Percentiles rank a stretch among this genome's conserved stretches.
These are phyloP conservation scores for Nannochloropsis granulata DNA, from an alignment of 108 stramenopile genomes.

Conservation along the genomic window DNA sequence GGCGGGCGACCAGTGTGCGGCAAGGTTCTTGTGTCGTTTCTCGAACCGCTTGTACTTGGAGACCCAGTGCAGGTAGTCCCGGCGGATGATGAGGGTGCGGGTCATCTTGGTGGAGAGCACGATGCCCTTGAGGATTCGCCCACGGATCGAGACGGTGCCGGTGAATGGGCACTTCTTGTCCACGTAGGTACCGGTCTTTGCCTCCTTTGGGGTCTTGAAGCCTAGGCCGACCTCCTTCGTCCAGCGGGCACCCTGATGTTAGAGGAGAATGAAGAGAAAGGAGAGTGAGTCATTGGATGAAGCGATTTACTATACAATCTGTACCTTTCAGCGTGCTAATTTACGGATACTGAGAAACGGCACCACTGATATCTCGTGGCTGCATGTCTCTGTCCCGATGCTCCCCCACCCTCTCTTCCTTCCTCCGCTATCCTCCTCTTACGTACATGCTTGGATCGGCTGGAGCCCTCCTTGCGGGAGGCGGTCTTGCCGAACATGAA, in stretches of 20 bases:
- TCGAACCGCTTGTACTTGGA: slow-evolving; percentile 95
- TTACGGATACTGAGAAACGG: too few relatives aligned
- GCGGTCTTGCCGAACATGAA: slow-evolving; percentile 84
- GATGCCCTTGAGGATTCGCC: slow-evolving; percentile 85
- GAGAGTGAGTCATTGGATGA: too few relatives aligned
- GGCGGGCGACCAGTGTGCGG: slow-evolving; percentile 93
- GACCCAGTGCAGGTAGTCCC: slow-evolving; percentile 98
- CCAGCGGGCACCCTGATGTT: slow-evolving; percentile 68
- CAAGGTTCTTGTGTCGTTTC: slow-evolving; percentile 98
- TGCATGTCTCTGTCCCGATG: too few relatives aligned
- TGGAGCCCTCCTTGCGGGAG: not conserved
- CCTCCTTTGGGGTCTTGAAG: slow-evolving; percentile 93
- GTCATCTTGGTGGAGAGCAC: slow-evolving; percentile 99
- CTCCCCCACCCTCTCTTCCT: not conserved
- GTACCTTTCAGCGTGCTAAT: too few relatives aligned
- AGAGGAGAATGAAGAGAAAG: not conserved
- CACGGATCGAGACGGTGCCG: slow-evolving; percentile 70
- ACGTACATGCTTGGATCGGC: not conserved
- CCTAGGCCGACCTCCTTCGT: slow-evolving; percentile 90
- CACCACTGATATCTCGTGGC: too few relatives aligned
- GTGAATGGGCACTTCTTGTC: slow-evolving; percentile 99
- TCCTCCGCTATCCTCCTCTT: slow-evolving; percentile 56
- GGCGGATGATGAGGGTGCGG: slow-evolving; percentile 92
- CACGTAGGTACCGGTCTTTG: slow-evolving; percentile 88
- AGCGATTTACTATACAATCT: too few relatives aligned